These are phyloP conservation scores for Adiantum capillusveneris DNA, from an alignment of 75 land plant genomes.

Conservation along the genomic window DNA sequence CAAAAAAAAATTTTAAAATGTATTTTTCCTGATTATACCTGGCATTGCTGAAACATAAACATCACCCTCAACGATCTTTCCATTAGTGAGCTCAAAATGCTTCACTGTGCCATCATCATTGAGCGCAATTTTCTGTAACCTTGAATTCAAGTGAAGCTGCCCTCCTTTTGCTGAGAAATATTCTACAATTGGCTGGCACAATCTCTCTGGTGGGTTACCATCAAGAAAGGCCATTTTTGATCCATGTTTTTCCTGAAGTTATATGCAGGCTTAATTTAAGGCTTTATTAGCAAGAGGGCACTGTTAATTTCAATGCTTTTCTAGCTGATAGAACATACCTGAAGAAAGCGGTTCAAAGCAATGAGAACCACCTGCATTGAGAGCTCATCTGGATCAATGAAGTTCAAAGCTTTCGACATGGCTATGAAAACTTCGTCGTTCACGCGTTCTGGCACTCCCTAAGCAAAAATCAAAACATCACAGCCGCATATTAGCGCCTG, in stretches of 20 bases:
- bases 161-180: constrained; percentile 76
- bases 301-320: no score
- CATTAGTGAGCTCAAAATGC: constrained; percentile 63
- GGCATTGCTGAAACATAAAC: constrained; percentile 91
- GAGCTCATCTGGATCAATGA: constrained; percentile 95
- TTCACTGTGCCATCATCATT: constrained; percentile 86
- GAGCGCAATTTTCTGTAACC: constrained; percentile 75
- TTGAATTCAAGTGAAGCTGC: constrained; percentile 69
- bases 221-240: constrained; percentile 99
- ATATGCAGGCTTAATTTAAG: no score
- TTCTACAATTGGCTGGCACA: constrained; percentile 87
- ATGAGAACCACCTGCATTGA: constrained; percentile 99
- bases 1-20: no score
- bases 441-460: constrained; percentile 95
- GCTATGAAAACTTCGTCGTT: constrained; percentile 97
- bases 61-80: constrained; percentile 72
- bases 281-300: no score
- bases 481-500: no score
- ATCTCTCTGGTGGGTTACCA: constrained; percentile 97
- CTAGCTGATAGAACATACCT: constrained; percentile 38
- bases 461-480: no score
- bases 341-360: constrained; percentile 98
- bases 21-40: no score
- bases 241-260: constrained; percentile 87
- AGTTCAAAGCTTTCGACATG: constrained; percentile 98